These are phyloP conservation scores for Naegleria lovaniensis DNA, from an alignment of 208 protist genomes.

Conservation along the genomic window DNA sequence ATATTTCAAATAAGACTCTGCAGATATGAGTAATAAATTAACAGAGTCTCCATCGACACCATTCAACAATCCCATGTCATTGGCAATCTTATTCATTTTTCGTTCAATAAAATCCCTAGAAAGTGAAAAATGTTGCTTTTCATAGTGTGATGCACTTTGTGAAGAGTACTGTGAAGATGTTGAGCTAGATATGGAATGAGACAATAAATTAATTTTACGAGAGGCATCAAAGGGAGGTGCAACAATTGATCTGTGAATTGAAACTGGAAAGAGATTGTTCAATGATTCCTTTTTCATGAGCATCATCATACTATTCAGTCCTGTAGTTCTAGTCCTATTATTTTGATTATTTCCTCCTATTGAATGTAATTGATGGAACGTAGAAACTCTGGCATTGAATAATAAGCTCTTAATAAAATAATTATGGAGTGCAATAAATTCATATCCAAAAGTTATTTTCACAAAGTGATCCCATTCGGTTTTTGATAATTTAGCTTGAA, in stretches of 20 bases:
- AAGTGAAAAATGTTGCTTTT: background rate
- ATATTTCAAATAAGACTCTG: background rate
- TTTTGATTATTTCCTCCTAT: background rate
- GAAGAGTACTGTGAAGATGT: background rate
- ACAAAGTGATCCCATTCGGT: background rate
- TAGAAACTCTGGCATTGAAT: background rate
- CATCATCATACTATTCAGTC: background rate
- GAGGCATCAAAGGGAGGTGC: background rate
- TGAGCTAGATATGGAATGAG: background rate
- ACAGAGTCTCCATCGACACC: background rate
- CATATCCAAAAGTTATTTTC: conserved; percentile 11
- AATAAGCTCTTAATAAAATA: background rate
- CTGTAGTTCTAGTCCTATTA: background rate
- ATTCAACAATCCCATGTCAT: background rate
- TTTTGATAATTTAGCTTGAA: conserved; percentile 14
- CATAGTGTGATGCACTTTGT: background rate
- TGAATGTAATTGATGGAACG: background rate
- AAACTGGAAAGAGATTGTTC: background rate
- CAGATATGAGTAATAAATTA: background rate
- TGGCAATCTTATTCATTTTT: conserved; percentile 5
- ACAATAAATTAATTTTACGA: background rate
- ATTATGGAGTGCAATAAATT: background rate
- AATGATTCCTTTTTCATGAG: background rate
- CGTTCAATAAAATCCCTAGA: background rate
- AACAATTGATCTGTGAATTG: background rate